A percentile compares a stretch with the other conserved stretches of the same genome.
Evolutionary conservation across 176 grass and related monocot genomes (phyloP).

Genomic region (Puccinellia tenuiflora): DNA sequence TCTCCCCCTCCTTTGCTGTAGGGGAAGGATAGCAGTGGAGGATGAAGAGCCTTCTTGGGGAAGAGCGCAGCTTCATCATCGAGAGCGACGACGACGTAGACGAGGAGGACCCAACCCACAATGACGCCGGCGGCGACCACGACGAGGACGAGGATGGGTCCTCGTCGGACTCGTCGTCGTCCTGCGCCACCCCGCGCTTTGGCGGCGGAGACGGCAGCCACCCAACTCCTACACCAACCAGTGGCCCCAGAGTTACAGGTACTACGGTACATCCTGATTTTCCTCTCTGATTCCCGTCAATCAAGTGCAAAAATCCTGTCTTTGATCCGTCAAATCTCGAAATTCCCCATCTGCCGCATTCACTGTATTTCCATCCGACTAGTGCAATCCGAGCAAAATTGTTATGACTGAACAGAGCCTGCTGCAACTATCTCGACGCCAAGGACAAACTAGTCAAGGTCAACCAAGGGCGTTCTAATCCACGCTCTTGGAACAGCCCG

Average conservation of each 20-base stretch:
- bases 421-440: not conserved
- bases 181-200: constrained; percentile 31
- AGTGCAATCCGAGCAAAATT: not conserved
- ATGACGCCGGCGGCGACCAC: constrained; percentile 15
- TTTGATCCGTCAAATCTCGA: too few relatives aligned
- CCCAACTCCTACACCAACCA: constrained; percentile 67
- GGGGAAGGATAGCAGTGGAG: too few relatives aligned
- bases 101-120: constrained; percentile 41
- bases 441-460: not conserved
- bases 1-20: too few relatives aligned
- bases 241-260: constrained; percentile 43
- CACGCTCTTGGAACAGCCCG: too few relatives aligned
- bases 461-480: not conserved
- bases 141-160: not conserved
- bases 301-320: too few relatives aligned
- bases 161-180: constrained; percentile 39
- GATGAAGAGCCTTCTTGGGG: not conserved
- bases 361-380: too few relatives aligned
- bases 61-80: constrained; percentile 67
- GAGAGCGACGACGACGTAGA: constrained; percentile 76
- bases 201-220: constrained; percentile 25
- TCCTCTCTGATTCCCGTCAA: too few relatives aligned
- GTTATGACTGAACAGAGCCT: not conserved
- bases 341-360: too few relatives aligned
- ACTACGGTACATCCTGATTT: too few relatives aligned